Percentiles rank a stretch among this genome's conserved stretches.
Evolutionary conservation across 192 early-diverging fungal species (phyloP).

Genomic region (Backusella macrospora): DNA sequence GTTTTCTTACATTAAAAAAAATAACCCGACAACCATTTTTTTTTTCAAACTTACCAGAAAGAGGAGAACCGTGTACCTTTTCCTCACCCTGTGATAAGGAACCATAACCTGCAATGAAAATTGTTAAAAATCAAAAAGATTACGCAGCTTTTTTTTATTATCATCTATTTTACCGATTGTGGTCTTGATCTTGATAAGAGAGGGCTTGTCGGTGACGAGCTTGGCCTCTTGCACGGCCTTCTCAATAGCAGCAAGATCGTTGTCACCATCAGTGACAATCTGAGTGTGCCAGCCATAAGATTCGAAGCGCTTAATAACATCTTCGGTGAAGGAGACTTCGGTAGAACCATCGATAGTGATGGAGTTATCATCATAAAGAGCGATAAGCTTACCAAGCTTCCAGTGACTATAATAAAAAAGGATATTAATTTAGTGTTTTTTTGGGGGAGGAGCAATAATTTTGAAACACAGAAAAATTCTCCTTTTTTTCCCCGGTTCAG

Average conservation of each 20-base stretch:
- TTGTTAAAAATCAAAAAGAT: background rate
- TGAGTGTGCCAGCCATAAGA: slow-evolving; percentile 94
- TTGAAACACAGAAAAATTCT: slow-evolving; percentile 15
- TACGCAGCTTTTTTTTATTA: slow-evolving; percentile 1
- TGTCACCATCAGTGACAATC: slow-evolving; percentile 77
- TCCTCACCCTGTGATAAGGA: slow-evolving; percentile 87
- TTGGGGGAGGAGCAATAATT: slow-evolving; percentile 2
- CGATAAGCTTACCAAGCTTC: slow-evolving; percentile 92
- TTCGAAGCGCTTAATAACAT: slow-evolving; percentile 85
- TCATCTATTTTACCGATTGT: slow-evolving; percentile 74
- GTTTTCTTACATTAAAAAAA: background rate
- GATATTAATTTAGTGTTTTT: slow-evolving; percentile 10
- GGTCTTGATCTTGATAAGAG: slow-evolving; percentile 87
- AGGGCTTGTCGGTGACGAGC: slow-evolving; percentile 85
- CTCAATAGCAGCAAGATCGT: slow-evolving; percentile 68
- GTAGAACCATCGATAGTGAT: slow-evolving; percentile 93
- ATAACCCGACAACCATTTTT: background rate
- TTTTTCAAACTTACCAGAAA: slow-evolving; percentile 46
- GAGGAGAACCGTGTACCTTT: slow-evolving; percentile 87
- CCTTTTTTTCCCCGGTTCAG: slow-evolving; percentile 2
- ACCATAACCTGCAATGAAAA: slow-evolving; percentile 60
- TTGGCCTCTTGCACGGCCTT: slow-evolving; percentile 83
- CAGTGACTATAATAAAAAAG: slow-evolving; percentile 59
- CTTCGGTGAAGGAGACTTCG: slow-evolving; percentile 89
- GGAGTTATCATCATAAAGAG: slow-evolving; percentile 95